These are phyloP conservation scores for Cordyceps militaris DNA, from an alignment of 2,329 filamentous ascomycete genomes.

Conservation along the genomic window DNA sequence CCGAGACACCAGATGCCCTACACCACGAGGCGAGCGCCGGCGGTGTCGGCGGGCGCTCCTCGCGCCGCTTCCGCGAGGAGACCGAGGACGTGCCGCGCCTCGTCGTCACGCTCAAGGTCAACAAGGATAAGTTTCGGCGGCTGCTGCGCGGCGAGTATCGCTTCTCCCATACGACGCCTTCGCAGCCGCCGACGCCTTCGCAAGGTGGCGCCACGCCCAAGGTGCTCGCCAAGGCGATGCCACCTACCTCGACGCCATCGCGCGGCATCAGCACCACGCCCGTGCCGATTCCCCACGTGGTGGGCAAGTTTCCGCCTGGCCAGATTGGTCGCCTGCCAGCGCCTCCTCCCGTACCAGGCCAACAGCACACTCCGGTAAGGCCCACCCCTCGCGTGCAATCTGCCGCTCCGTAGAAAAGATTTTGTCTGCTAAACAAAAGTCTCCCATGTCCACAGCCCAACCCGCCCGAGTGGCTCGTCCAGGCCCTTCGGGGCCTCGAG, in stretches of 20 bases:
- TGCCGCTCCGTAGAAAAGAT: background rate
- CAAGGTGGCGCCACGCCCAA: conserved; percentile 26
- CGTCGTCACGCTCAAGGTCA: conserved; percentile 68
- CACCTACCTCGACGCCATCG: conserved; percentile 30
- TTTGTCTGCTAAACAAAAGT: background rate
- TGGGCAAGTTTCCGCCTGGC: conserved; percentile 36
- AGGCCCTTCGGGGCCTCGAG: conserved; percentile 63
- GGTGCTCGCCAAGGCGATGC: conserved; percentile 26
- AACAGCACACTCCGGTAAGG: conserved; percentile 56
- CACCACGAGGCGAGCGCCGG: conserved; percentile 72
- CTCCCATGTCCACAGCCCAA: conserved; percentile 56
- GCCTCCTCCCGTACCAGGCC: conserved; percentile 51
- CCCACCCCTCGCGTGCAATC: conserved; percentile 18
- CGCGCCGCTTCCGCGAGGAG: conserved; percentile 64
- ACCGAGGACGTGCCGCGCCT: conserved; percentile 66
- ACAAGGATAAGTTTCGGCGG: conserved; percentile 63
- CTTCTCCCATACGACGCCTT: conserved; percentile 29
- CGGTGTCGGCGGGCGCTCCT: conserved; percentile 42
- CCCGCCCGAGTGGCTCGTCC: conserved; percentile 76
- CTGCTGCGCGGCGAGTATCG: conserved; percentile 49
- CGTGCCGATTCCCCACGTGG: conserved; percentile 22
- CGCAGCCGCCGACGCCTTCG: conserved; percentile 30
- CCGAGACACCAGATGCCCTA: conserved; percentile 76
- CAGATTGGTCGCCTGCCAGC: conserved; percentile 64
- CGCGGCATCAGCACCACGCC: conserved; percentile 27